A percentile compares a stretch with the other conserved stretches of the same genome.
Conservation (phyloP, 179 eudicot species). For the Spinacia oleracea region DNA sequence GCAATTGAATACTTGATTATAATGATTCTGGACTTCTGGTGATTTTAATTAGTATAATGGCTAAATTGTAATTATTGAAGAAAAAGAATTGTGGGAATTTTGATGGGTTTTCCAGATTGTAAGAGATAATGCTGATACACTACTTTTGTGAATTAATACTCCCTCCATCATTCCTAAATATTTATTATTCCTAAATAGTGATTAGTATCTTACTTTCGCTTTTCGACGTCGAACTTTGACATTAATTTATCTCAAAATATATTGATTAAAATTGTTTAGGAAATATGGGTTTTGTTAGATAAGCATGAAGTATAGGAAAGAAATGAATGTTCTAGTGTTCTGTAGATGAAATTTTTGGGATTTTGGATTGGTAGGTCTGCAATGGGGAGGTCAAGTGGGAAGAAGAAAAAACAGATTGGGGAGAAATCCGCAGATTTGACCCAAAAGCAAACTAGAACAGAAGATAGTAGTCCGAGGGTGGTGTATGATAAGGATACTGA, state of each 20-base stretch:
- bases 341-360: constrained; percentile 17
- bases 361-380: constrained; percentile 35
- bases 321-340: constrained; percentile 10
- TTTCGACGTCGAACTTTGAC: not conserved
- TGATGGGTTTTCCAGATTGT: not conserved
- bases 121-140: not conserved
- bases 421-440: constrained; percentile 39
- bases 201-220: not conserved
- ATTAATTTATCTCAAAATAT: not conserved
- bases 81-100: not conserved
- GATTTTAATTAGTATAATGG: not conserved
- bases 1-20: not conserved
- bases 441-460: constrained; percentile 37
- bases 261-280: not conserved
- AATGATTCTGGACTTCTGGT: constrained; percentile 3
- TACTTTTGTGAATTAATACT: not conserved
- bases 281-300: not conserved
- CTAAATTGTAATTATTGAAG: not conserved
- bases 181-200: not conserved
- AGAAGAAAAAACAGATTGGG: constrained; percentile 49
- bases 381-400: constrained; percentile 72
- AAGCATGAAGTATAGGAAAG: not conserved
- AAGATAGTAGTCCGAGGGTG: constrained; percentile 45
- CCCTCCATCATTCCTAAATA: not conserved
- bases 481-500: constrained; percentile 63